These are phyloP conservation scores for Xylariomycetidae sp. DNA, from an alignment of 2,329 filamentous ascomycete genomes.

Conservation along the genomic window DNA sequence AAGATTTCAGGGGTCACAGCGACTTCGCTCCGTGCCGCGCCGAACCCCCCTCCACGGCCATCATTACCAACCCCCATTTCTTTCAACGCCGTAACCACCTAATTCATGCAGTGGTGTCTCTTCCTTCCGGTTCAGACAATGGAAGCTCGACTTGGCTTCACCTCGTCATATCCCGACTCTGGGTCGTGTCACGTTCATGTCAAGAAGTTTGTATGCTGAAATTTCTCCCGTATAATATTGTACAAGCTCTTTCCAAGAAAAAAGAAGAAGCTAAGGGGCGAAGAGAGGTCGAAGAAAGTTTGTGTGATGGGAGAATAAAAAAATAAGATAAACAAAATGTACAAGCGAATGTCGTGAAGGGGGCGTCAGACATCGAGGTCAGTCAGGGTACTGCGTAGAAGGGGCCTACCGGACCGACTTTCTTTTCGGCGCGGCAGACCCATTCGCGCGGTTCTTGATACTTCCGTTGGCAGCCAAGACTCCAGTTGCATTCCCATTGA, in stretches of 20 bases:
- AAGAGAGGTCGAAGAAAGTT: background rate
- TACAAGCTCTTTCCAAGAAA: background rate
- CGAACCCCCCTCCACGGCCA: too few relatives aligned
- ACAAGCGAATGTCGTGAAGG: slow-evolving; percentile 14
- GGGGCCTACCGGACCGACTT: slow-evolving; percentile 17
- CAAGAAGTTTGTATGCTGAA: background rate
- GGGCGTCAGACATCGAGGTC: too few relatives aligned
- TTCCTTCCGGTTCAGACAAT: too few relatives aligned
- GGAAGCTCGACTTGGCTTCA: too few relatives aligned
- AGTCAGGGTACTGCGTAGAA: slow-evolving; percentile 1
- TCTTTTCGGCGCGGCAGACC: slow-evolving; percentile 16
- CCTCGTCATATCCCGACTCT: too few relatives aligned
- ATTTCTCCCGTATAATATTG: background rate
- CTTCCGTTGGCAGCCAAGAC: slow-evolving; percentile 20
- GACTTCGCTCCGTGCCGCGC: too few relatives aligned
- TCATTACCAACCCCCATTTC: too few relatives aligned
- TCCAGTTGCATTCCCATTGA: too few relatives aligned
- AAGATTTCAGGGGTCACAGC: too few relatives aligned
- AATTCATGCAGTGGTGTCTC: too few relatives aligned
- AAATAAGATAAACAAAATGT: slow-evolving; percentile 5
- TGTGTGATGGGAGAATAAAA: background rate
- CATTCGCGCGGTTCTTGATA: slow-evolving; percentile 16
- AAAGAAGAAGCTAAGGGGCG: background rate
- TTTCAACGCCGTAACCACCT: too few relatives aligned
- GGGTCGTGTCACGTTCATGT: too few relatives aligned